A percentile compares a stretch with the other conserved stretches of the same genome.
Evolutionary conservation across 2,329 filamentous ascomycete genomes (phyloP).

Genomic region (Clonostachys sp.): DNA sequence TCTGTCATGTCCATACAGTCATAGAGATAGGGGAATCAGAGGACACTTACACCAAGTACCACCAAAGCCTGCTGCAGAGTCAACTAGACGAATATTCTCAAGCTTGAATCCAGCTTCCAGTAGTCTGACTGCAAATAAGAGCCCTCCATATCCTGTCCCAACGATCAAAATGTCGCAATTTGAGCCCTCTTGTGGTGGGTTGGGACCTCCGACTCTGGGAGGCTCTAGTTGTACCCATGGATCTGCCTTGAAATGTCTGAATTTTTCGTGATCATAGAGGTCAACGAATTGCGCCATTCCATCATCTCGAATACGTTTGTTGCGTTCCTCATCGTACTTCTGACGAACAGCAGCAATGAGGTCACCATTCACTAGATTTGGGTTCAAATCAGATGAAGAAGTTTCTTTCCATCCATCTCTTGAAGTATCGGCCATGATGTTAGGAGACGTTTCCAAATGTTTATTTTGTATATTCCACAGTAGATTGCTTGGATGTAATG

Average conservation of each 20-base stretch:
- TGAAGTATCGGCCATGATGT: no score
- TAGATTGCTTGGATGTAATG: no score
- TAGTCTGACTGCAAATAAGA: conserved; percentile 19
- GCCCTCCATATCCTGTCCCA: conserved; percentile 25
- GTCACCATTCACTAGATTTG: no score
- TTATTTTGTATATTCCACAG: no score
- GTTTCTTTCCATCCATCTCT: no score
- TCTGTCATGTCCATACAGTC: no score
- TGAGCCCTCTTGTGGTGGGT: conserved; percentile 20
- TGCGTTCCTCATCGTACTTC: conserved; percentile 24
- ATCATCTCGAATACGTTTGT: conserved; percentile 23
- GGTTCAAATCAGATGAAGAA: no score
- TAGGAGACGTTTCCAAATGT: no score
- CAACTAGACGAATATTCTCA: conserved; percentile 32
- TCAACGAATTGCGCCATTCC: conserved; percentile 24
- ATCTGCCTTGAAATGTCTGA: conserved; percentile 17
- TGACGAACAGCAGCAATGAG: conserved; percentile 1
- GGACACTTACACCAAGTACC: conserved; percentile 35
- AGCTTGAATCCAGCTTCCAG: conserved; percentile 13
- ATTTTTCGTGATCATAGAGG: conserved; percentile 7
- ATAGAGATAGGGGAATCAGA: no score
- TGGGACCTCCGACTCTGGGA: conserved; percentile 12
- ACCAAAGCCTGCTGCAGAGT: conserved; percentile 37
- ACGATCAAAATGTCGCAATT: conserved; percentile 4
- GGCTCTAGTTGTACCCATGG: conserved; percentile 26